Evolutionary conservation across 208 protist species (phyloP).

Genomic region (Zelonia costaricensis): DNA sequence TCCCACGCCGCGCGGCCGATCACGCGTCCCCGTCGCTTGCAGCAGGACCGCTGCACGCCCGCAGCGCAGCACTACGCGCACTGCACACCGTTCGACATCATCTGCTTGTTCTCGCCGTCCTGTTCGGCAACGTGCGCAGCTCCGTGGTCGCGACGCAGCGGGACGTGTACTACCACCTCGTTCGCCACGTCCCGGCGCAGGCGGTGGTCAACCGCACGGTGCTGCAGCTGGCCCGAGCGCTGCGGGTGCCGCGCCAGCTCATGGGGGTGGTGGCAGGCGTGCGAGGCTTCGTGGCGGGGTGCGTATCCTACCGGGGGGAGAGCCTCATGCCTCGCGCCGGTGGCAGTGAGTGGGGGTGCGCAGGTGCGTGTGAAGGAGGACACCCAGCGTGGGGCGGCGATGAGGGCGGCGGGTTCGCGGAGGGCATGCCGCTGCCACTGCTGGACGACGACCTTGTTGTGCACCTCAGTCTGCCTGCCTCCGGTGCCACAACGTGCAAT

Average conservation of each 20-base stretch:
- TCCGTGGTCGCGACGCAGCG: constrained; percentile 68
- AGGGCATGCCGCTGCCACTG: constrained; percentile 29
- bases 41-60: no score
- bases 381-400: neutral
- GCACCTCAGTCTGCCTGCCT: no score
- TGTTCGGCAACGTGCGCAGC: constrained; percentile 45
- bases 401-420: neutral
- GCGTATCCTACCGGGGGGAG: constrained; percentile 44
- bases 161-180: constrained; percentile 83
- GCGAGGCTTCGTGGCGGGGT: constrained; percentile 65
- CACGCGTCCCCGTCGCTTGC: no score
- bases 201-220: constrained; percentile 48
- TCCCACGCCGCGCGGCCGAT: no score
- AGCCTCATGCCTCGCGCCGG: constrained; percentile 16
- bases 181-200: constrained; percentile 57
- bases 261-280: constrained; percentile 72
- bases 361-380: neutral
- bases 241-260: constrained; percentile 58
- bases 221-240: constrained; percentile 37
- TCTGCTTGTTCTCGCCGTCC: constrained; percentile 46
- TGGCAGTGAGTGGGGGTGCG: no score
- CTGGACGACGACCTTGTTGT: constrained; percentile 16
- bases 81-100: constrained; percentile 23
- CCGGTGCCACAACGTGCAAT: no score
- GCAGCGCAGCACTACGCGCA: no score